Base-by-base conservation (phyloP, 345 rosid genomes). In the Populus nigra region DNA sequence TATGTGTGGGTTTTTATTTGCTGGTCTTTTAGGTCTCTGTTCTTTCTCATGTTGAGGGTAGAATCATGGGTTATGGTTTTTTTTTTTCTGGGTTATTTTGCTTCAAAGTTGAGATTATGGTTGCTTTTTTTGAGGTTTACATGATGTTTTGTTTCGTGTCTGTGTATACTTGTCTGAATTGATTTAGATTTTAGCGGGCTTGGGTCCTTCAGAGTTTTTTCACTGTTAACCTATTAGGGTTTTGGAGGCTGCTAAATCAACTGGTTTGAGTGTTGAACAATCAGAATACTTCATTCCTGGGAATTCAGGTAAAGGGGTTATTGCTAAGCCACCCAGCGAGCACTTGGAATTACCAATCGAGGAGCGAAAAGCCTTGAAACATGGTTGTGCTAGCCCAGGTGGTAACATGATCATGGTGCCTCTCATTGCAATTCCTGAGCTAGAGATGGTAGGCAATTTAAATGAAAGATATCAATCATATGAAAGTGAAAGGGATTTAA, bases 401-500 rank as follows among this genome's bases (percentile, higher is more conserved):
- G 43, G 61, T 73, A 80, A 71, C 75, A n/a, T 59, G 82, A 72
- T 72, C 75, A n/a, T 59, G 83, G 73, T 72, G 75, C 78, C 87
- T 76, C 71, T 73, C 76, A 84, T 76, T 75, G 74, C 73, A 57
- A 76, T 68, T 33, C 8, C 76, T 53, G 85, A 55, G 5, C 43
- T 29, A 25, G 84, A 75, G 71, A 53, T 35, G 35, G 73, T 22
- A 2, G 71, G 75, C 55, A 68, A 74, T 22, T 72, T 77, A 73
- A 50, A 59, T 71, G 85, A 79, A 76, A 49, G 43, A 63, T 69
- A 68, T 11, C 69, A 27, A 68, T 78, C 73, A n/a, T 73, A 70
- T 79, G 78, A 83, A 57, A 71, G 73, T 69, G 89, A 88, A 74
- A 81, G 72, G 73, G 77, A 82, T 76, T 80, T 88, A 79, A 83